Percentiles rank a stretch among this genome's conserved stretches.
Evolutionary conservation across 1,139 yeast species (phyloP).

Genomic region (Fermentozyma sake): DNA sequence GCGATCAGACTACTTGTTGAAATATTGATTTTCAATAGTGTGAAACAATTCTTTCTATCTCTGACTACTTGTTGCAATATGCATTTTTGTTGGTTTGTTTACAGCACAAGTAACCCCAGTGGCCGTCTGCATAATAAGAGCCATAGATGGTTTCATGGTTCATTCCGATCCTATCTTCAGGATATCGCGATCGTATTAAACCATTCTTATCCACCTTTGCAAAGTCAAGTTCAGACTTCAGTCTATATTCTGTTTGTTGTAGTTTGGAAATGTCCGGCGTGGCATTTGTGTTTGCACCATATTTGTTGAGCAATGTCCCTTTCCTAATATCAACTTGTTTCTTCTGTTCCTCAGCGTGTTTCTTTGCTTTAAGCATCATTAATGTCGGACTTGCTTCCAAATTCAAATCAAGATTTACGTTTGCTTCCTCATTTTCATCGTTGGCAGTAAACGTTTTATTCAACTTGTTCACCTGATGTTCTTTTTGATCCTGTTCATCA

Average conservation of each 20-base stretch:
- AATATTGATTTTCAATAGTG: no score
- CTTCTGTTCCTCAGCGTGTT: conserved; percentile 24
- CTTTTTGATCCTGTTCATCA: conserved; percentile 16
- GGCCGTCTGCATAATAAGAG: conserved; percentile 41
- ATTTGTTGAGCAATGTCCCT: conserved; percentile 27
- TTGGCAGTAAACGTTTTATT: conserved; percentile 13
- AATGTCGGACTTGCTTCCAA: conserved; percentile 62
- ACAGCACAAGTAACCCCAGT: conserved; percentile 51
- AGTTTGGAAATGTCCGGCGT: no score
- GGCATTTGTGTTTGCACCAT: no score
- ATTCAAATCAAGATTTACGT: conserved; percentile 37
- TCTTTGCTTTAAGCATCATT: conserved; percentile 40
- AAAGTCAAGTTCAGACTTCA: no score
- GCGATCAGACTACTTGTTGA: no score
- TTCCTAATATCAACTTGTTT: conserved; percentile 23
- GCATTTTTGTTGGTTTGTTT: conserved; percentile 14
- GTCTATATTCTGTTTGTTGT: no score
- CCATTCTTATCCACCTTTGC: conserved; percentile 8
- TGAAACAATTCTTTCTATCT: neutral
- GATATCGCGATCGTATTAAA: conserved; percentile 20
- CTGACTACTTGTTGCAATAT: conserved; percentile 5
- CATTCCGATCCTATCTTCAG: conserved; percentile 33
- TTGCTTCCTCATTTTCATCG: conserved; percentile 19
- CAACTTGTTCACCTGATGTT: conserved; percentile 10
- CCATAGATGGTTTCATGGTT: conserved; percentile 46